Base-by-base conservation (phyloP, 2,329 filamentous ascomycete species). In the Monilinia aucupariae region DNA sequence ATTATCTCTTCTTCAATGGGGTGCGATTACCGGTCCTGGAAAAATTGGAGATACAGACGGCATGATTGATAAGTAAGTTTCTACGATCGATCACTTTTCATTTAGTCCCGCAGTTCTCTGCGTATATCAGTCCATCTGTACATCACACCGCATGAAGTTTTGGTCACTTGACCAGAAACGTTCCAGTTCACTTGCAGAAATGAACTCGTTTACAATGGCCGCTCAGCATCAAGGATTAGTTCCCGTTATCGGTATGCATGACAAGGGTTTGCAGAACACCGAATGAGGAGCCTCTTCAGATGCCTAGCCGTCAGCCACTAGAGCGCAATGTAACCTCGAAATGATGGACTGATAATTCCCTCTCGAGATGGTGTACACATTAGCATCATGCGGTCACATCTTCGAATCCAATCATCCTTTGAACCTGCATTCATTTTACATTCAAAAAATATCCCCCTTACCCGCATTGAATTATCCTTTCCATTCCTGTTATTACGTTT, bases 51-150 rank as follows among this genome's bases (percentile, higher is more conserved):
- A 83, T 71, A 84, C 88, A 34, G 83, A 96, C 75, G 87, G 91
- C 67, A 82, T 86, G 75, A 79, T 97, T 76, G 93, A 97, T 80
- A 96, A 91, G 93, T 97, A 86, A 71, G 72, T 72, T 66, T 54
- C 45, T 51, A 49, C 67, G 58, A 66, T 64, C 45, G 65, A 69
- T 65, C 64, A 55, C 41, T 52, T 64, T 49, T 56, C 39, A 17
- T 49, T 39, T 34, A 10, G 10, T 62, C 34, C 51, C 60, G 22
- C 56, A 49, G 12, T 47, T 48, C 17, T 27, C 22, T 37, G 45
- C 37, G 59, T 61, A 65, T 60, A 45, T 52, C 54, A 58, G 64
- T 61, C 64, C 62, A 59, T 51, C 17, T 51, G 52, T 37, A 47
- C 53, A 59, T 64, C 39, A 64, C 62, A 64, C 61, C 62, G 62